Conservation (phyloP, 495 filamentous ascomycete genomes). For the Daldinia loculata region DNA sequence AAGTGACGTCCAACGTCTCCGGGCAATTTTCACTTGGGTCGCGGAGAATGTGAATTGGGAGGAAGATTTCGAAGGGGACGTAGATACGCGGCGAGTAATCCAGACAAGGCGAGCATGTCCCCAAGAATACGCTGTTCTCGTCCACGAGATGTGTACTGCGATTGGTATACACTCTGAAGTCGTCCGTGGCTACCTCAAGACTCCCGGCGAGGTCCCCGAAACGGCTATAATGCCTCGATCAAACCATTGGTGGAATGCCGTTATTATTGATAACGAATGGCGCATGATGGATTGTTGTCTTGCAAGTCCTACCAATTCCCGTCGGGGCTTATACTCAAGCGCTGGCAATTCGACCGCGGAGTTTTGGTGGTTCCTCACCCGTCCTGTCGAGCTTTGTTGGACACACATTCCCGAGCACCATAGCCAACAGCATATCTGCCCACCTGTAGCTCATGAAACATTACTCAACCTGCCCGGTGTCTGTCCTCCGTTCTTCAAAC, state of each 20-base stretch:
- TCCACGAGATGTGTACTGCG: constrained; percentile 91
- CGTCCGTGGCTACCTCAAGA: constrained; percentile 87
- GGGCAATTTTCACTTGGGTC: constrained; percentile 97
- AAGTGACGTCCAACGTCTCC: constrained; percentile 90
- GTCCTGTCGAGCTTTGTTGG: constrained; percentile 88
- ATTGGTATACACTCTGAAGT: constrained; percentile 88
- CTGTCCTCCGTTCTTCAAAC: constrained; percentile 88
- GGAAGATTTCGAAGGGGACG: constrained; percentile 79
- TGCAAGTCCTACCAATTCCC: constrained; percentile 88
- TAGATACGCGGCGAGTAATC: constrained; percentile 84
- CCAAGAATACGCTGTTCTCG: constrained; percentile 89
- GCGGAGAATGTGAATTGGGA: constrained; percentile 97
- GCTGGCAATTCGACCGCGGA: constrained; percentile 75
- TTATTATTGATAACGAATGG: constrained; percentile 94
- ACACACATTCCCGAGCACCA: constrained; percentile 89
- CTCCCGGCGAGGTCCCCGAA: constrained; percentile 84
- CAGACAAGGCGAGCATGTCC: constrained; percentile 84
- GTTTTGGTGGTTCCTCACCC: constrained; percentile 87
- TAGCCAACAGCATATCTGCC: constrained; percentile 91
- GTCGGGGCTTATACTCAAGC: constrained; percentile 77
- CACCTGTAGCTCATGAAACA: constrained; percentile 82
- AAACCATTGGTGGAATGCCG: constrained; percentile 99
- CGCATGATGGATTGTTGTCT: constrained; percentile 95
- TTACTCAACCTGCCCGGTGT: constrained; percentile 85
- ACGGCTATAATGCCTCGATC: constrained; percentile 76